Conservation (phyloP, 805 yeast genomes). For the Kurtzmaniella fragi region DNA sequence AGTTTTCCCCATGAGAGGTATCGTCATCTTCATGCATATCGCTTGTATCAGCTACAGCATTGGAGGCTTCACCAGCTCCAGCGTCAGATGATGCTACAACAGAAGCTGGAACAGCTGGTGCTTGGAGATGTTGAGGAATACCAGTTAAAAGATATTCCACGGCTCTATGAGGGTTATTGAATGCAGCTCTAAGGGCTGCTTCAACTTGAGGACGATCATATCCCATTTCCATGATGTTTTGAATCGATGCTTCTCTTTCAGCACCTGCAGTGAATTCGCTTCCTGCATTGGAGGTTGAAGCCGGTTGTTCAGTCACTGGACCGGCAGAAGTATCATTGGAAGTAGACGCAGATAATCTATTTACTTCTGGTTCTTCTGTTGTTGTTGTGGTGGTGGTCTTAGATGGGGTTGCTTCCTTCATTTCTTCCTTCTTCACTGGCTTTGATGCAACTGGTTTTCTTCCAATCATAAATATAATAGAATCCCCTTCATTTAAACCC, state of each 20-base stretch:
- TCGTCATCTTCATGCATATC: conserved; percentile 12
- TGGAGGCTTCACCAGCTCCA: conserved; percentile 12
- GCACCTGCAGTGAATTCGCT: conserved; percentile 73
- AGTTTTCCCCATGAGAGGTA: conserved; percentile 36
- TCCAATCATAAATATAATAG: conserved; percentile 84
- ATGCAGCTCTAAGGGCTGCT: conserved; percentile 89
- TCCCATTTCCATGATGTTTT: conserved; percentile 92
- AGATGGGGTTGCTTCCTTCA: conserved; percentile 14
- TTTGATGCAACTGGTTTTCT: conserved; percentile 15
- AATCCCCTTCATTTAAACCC: conserved; percentile 80
- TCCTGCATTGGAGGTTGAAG: conserved; percentile 19
- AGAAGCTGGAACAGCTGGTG: conserved; percentile 13
- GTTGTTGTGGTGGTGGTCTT: conserved; percentile 3
- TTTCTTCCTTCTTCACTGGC: conserved; percentile 12
- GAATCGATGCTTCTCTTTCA: conserved; percentile 72
- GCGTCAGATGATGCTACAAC: conserved; percentile 8
- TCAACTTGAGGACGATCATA: conserved; percentile 84
- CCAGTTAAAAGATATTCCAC: conserved; percentile 93
- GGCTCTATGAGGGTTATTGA: conserved; percentile 96
- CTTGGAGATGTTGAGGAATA: conserved; percentile 62
- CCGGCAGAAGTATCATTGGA: conserved; percentile 6
- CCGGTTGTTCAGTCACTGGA: conserved; percentile 15
- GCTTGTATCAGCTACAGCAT: conserved; percentile 15
- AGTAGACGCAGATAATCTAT: conserved; percentile 2
- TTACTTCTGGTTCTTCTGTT: conserved; percentile 6